Evolutionary conservation across 1,284 basidiomycete genomes (phyloP).

Genomic region (Pascua sp.): DNA sequence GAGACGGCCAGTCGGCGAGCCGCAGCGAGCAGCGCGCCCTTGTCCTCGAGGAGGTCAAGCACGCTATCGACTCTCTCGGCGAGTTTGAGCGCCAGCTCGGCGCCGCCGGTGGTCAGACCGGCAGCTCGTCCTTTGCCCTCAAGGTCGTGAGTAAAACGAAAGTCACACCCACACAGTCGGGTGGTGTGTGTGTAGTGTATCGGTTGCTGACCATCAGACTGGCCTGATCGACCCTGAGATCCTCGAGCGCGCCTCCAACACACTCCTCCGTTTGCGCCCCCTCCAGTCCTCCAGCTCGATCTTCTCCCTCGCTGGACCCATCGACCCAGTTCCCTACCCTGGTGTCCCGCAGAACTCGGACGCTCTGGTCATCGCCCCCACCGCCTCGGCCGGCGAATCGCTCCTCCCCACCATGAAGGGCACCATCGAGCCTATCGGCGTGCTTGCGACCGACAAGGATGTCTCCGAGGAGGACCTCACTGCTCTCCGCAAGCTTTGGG

Average conservation of each 20-base stretch:
- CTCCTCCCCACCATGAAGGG: constrained; percentile 30
- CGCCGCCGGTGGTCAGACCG: constrained; percentile 30
- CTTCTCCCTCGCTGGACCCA: not conserved
- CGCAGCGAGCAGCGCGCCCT: constrained; percentile 41
- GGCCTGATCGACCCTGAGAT: constrained; percentile 47
- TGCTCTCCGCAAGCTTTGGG: constrained; percentile 60
- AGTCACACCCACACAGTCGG: not conserved
- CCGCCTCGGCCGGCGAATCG: constrained; percentile 5
- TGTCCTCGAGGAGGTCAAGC: constrained; percentile 59
- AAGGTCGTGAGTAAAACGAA: constrained; percentile 60
- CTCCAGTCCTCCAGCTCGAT: constrained; percentile 3
- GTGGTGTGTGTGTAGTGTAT: not conserved
- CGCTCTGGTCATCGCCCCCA: constrained; percentile 28
- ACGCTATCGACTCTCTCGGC: constrained; percentile 68
- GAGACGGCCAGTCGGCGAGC: constrained; percentile 19
- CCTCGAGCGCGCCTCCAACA: constrained; percentile 46
- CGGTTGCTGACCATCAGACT: constrained; percentile 27
- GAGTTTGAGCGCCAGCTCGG: constrained; percentile 64
- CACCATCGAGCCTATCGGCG: constrained; percentile 24
- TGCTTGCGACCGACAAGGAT: constrained; percentile 39
- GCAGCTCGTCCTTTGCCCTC: constrained; percentile 75
- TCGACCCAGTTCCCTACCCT: constrained; percentile 58
- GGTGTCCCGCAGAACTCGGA: constrained; percentile 54
- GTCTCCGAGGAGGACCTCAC: constrained; percentile 55
- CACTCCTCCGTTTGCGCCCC: constrained; percentile 45